Evolutionary conservation across 768 basidiomycete species (phyloP).

Genomic region (Chalciporus chontae): DNA sequence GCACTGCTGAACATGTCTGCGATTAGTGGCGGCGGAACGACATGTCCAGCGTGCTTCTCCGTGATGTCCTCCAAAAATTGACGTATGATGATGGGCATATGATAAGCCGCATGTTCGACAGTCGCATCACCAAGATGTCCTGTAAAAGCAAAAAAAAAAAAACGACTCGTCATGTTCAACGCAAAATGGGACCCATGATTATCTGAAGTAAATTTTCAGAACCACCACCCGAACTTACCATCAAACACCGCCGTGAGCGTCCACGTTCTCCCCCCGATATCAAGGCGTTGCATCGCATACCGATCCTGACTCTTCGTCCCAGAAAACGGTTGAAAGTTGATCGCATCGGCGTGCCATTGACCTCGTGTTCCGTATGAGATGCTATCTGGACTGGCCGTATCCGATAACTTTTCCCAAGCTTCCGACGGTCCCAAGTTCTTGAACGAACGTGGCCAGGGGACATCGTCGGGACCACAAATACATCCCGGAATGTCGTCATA

Average conservation of each 20-base stretch:
- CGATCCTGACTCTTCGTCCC: slow-evolving; percentile 58
- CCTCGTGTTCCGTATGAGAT: slow-evolving; percentile 34
- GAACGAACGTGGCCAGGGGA: slow-evolving; percentile 61
- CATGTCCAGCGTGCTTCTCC: slow-evolving; percentile 36
- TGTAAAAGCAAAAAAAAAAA: slow-evolving; percentile 21
- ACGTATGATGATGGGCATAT: slow-evolving; percentile 64
- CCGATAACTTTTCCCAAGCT: slow-evolving; percentile 50
- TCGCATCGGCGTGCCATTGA: slow-evolving; percentile 48
- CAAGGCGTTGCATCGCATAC: slow-evolving; percentile 54
- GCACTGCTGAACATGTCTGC: slow-evolving; percentile 55
- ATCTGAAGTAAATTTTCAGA: background rate
- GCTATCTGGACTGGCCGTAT: slow-evolving; percentile 50
- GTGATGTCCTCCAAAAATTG: slow-evolving; percentile 49
- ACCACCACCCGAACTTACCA: slow-evolving; percentile 38
- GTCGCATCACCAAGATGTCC: slow-evolving; percentile 70
- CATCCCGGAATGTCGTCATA: slow-evolving; percentile 61
- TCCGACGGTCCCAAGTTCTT: slow-evolving; percentile 47
- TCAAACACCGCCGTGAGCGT: slow-evolving; percentile 70
- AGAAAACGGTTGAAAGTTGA: slow-evolving; percentile 67
- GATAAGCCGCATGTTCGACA: slow-evolving; percentile 63
- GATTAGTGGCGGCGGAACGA: slow-evolving; percentile 46
- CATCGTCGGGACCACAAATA: slow-evolving; percentile 60
- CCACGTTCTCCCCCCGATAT: slow-evolving; percentile 56
- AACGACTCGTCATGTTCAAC: slow-evolving; percentile 1
- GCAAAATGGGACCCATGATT: slow-evolving; percentile 4